Evolutionary conservation across 23 red algal species (phyloP).

Genomic region (Gracilaria vermiculophylla): DNA sequence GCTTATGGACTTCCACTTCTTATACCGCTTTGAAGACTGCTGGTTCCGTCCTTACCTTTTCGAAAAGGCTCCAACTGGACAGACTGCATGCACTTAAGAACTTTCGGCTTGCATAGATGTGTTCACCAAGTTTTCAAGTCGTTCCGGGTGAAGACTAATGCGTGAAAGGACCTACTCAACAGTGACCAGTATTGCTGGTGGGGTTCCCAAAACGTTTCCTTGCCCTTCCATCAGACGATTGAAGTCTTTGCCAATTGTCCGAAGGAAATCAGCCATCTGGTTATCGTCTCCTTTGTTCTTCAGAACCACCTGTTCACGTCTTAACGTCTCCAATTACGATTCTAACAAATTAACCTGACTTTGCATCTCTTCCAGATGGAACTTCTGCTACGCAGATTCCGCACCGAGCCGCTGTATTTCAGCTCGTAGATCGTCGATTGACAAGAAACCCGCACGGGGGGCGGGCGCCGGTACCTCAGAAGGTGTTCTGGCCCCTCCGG

Average conservation of each 20-base stretch:
- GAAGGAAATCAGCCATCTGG: background rate
- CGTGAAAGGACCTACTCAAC: background rate
- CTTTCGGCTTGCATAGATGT: too few relatives aligned
- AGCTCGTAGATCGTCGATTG: background rate
- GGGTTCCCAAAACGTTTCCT: background rate
- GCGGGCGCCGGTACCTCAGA: too few relatives aligned
- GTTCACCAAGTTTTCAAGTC: too few relatives aligned
- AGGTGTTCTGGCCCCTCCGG: too few relatives aligned
- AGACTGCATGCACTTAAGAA: too few relatives aligned
- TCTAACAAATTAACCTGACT: background rate
- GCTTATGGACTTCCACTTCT: too few relatives aligned
- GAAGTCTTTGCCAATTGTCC: background rate
- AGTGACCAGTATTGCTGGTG: background rate
- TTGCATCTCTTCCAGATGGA: background rate
- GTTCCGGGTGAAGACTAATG: too few relatives aligned
- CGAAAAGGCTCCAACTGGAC: too few relatives aligned
- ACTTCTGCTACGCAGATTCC: background rate
- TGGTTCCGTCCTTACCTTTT: too few relatives aligned
- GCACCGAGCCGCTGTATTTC: background rate
- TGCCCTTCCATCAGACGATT: background rate
- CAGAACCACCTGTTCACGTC: background rate
- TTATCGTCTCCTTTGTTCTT: background rate
- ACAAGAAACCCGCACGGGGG: background rate
- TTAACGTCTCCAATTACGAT: background rate
- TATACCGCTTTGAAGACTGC: too few relatives aligned